A percentile compares a stretch with the other conserved stretches of the same genome.
phyloP scores from a whole-genome alignment of 352 stramenopile genomes.

The Globisporangium canariense region DNA sequence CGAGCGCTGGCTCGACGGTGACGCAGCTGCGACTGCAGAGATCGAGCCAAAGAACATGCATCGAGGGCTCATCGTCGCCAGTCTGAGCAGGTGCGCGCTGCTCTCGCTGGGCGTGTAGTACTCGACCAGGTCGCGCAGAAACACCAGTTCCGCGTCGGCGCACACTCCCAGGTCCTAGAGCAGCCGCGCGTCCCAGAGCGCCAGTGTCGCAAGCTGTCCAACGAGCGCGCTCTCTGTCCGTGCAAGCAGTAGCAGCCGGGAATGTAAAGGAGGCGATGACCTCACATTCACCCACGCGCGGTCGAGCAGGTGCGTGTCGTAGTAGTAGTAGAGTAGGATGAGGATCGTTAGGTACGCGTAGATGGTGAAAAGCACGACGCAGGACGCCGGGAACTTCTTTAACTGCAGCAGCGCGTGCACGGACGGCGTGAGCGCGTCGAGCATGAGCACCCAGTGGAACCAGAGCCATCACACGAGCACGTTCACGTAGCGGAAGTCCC shows the following conservation, averaged over 20 bases:
- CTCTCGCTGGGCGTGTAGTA: conserved; percentile 20
- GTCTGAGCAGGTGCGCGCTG: conserved; percentile 5
- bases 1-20: neutral
- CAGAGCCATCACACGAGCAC: conserved; percentile 42
- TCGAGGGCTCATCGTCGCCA: neutral
- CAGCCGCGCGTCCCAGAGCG: conserved; percentile 25
- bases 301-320: conserved; percentile 13
- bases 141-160: conserved; percentile 24
- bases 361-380: conserved; percentile 19
- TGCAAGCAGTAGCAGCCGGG: neutral
- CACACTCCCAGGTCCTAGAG: conserved; percentile 30
- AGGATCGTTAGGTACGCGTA: conserved; percentile 22
- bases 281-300: neutral
- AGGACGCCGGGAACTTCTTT: conserved; percentile 19
- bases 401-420: conserved; percentile 22
- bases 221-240: conserved; percentile 21
- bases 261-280: neutral
- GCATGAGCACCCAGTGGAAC: conserved; percentile 43
- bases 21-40: neutral
- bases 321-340: conserved; percentile 26
- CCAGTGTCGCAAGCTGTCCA: conserved; percentile 23
- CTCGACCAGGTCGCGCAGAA: conserved; percentile 24
- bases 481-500: conserved; percentile 28
- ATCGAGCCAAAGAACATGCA: conserved; percentile 4
- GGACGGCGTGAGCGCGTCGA: conserved; percentile 43